Evolutionary conservation across 1,284 basidiomycete genomes (phyloP).

Genomic region (Trichosporon coremiiforme): DNA sequence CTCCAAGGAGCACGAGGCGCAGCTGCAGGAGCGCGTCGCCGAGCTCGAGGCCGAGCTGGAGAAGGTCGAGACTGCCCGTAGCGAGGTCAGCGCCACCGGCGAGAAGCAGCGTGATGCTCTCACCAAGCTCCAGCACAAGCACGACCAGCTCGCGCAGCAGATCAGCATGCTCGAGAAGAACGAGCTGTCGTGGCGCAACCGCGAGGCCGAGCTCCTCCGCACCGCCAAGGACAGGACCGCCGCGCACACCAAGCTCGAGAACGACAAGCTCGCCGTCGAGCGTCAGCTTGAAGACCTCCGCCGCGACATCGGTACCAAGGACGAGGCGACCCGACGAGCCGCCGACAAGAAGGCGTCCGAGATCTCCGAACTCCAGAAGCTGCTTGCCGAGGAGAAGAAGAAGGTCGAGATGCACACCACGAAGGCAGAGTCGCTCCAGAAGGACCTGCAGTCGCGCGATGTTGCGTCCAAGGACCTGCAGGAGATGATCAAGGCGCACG

Average conservation of each 20-base stretch:
- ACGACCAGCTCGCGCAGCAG: slow-evolving; percentile 80
- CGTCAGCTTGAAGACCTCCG: slow-evolving; percentile 72
- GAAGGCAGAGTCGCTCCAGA: slow-evolving; percentile 66
- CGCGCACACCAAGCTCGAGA: slow-evolving; percentile 56
- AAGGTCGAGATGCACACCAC: slow-evolving; percentile 65
- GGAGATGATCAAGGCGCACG: slow-evolving; percentile 57
- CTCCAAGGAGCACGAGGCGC: slow-evolving; percentile 78
- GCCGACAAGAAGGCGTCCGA: slow-evolving; percentile 75
- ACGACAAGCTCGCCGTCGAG: slow-evolving; percentile 63
- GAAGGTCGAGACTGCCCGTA: slow-evolving; percentile 79
- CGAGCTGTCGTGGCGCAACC: slow-evolving; percentile 68
- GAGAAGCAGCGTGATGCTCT: slow-evolving; percentile 39
- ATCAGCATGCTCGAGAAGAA: slow-evolving; percentile 76
- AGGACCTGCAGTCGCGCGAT: slow-evolving; percentile 70
- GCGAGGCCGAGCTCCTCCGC: slow-evolving; percentile 64
- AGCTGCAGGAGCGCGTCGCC: slow-evolving; percentile 80
- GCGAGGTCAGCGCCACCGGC: slow-evolving; percentile 62
- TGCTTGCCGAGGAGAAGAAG: slow-evolving; percentile 67
- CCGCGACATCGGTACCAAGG: slow-evolving; percentile 69
- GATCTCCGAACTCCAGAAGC: slow-evolving; percentile 71
- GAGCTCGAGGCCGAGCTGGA: slow-evolving; percentile 82
- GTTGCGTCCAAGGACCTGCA: slow-evolving; percentile 74
- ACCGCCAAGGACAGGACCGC: slow-evolving; percentile 45
- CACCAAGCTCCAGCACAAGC: slow-evolving; percentile 56
- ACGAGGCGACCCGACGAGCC: slow-evolving; percentile 74